Percentiles rank a stretch among this genome's conserved stretches.
These are phyloP conservation scores for Gracilaria vermiculophylla DNA, from an alignment of 23 red algal species.

Conservation along the genomic window DNA sequence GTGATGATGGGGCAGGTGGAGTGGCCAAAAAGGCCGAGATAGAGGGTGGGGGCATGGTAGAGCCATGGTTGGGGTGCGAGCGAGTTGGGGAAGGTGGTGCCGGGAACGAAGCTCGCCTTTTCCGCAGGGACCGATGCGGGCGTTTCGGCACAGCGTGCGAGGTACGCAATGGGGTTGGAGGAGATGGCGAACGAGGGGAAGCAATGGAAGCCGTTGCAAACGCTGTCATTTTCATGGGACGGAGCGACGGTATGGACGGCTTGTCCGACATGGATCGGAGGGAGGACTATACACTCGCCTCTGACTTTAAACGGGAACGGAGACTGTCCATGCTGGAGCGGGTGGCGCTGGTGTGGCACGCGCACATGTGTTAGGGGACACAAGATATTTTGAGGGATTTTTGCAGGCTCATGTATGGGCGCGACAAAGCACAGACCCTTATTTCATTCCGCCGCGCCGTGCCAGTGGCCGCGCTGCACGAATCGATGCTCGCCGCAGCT, in stretches of 20 bases:
- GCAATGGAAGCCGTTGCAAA: not conserved
- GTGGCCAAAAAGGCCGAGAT: not conserved
- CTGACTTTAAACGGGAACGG: not conserved
- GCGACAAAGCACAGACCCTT: not conserved
- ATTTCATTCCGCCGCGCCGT: conserved; percentile 18
- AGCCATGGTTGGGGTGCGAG: not conserved
- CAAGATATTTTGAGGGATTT: conserved; percentile 18
- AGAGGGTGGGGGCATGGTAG: not conserved
- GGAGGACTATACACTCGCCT: too few species aligned
- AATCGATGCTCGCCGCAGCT: not conserved
- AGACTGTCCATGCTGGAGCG: too few species aligned
- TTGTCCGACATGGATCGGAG: too few species aligned
- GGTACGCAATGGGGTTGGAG: not conserved
- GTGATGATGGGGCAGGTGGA: not conserved
- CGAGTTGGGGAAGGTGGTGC: not conserved
- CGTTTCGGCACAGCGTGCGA: not conserved
- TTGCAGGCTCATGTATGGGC: not conserved
- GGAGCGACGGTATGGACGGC: too few species aligned
- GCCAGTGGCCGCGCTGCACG: not conserved
- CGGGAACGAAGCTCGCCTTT: not conserved
- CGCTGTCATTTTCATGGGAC: not conserved
- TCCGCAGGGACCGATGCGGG: not conserved
- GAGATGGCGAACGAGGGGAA: not conserved
- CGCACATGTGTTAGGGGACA: not conserved
- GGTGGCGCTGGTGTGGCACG: not conserved